Evolutionary conservation across 2,329 filamentous ascomycete genomes (phyloP), one percentile per base, ranked within the genome.

Genomic region (Leptosphaerulina australis): DNA sequence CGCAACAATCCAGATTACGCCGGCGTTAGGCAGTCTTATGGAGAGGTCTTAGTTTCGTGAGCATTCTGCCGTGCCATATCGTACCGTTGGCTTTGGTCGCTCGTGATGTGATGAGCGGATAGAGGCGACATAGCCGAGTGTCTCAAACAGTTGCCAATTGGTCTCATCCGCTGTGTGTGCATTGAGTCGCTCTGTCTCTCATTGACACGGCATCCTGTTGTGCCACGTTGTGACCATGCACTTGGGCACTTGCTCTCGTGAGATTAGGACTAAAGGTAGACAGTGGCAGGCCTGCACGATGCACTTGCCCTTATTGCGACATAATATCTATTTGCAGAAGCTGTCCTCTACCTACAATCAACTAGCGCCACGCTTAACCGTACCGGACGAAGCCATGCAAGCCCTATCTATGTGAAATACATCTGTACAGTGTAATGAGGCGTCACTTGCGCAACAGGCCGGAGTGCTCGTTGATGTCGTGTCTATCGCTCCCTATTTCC

Each of bases 381-480:
- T 44, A 30, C 40, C 7, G n/a, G 26, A 40, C 31, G 26, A 37
- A 34, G 31, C 25, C 20, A 43, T 49, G 50, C 50, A 45, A 24
- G 36, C 15, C 28, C 29, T 41, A 17, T 48, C 39, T 48, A 44
- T 44, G n/a, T 44, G 12, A 39, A 29, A 38, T 5, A 31, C 11
- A 5, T 44, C 44, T 40, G 24, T 45, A 39, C 35, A 40, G 21
- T 40, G 14, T 14, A 21, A 9, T 43, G 28, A n/a, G n/a, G 22
- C 10, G 5, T 54, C 41, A 70, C 36, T 67, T 69, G 28, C 66
- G 62, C 31, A 72, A 46, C 28, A 71, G 53, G 3, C 64, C 63
- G 20, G 66, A 67, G 6, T 62, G 58, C 55, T 72, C 69, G 44
- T 68, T 62, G 3, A 52, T 21, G 15, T 41, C 49, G 38, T 53